phyloP scores from a whole-genome alignment of 495 filamentous ascomycete genomes.

The Penicillium coprophilum region DNA sequence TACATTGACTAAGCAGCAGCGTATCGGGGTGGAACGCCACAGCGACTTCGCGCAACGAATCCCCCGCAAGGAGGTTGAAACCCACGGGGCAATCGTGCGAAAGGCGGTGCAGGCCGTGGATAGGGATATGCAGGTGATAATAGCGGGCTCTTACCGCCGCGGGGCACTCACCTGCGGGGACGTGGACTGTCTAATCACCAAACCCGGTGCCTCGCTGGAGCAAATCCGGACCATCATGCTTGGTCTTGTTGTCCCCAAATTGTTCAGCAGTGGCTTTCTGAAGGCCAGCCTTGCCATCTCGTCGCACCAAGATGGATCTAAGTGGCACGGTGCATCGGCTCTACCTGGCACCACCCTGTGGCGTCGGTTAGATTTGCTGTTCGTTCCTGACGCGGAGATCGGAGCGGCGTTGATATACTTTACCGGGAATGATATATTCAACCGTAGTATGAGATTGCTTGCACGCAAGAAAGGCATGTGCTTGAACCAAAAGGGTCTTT shows the following conservation, averaged over 20 bases:
- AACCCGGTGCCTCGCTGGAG: constrained; percentile 54
- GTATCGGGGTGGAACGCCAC: constrained; percentile 76
- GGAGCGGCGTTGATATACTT: constrained; percentile 94
- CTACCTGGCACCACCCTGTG: constrained; percentile 59
- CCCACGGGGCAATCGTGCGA: constrained; percentile 67
- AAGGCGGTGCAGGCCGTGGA: constrained; percentile 62
- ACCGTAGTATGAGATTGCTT: constrained; percentile 79
- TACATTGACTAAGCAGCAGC: constrained; percentile 69
- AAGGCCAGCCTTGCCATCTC: constrained; percentile 51
- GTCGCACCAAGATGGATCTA: constrained; percentile 51
- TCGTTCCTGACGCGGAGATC: constrained; percentile 77
- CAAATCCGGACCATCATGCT: constrained; percentile 64
- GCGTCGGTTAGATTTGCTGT: constrained; percentile 83
- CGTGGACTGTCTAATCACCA: constrained; percentile 86
- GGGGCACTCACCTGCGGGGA: constrained; percentile 73
- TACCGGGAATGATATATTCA: constrained; percentile 96
- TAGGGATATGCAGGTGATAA: constrained; percentile 61
- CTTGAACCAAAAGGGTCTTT: constrained; percentile 83
- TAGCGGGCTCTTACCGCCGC: constrained; percentile 85
- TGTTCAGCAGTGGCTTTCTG: constrained; percentile 63
- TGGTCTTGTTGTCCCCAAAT: constrained; percentile 58
- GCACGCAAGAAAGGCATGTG: constrained; percentile 83
- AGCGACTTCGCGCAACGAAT: constrained; percentile 83
- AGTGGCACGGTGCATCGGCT: constrained; percentile 88
- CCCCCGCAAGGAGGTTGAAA: constrained; percentile 72